These are phyloP conservation scores for Pythium sukuiense DNA, from an alignment of 352 stramenopile species.

Conservation along the genomic window DNA sequence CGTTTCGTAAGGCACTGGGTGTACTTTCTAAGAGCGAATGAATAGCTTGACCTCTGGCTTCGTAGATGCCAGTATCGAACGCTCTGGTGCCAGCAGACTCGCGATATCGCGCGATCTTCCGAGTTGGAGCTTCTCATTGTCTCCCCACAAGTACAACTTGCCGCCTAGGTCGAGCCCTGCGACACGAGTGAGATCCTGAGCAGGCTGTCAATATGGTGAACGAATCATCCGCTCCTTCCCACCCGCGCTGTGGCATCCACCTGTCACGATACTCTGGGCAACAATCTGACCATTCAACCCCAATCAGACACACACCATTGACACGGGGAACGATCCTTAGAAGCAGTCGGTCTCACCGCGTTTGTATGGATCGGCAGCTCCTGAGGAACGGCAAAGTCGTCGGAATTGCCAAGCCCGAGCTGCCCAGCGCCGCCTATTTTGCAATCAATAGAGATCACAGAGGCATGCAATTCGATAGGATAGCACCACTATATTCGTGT, in stretches of 20 bases:
- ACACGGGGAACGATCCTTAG: too few relatives aligned
- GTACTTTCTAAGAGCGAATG: too few relatives aligned
- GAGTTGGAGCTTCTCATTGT: constrained; percentile 59
- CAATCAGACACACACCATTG: not conserved
- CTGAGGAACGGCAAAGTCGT: constrained; percentile 62
- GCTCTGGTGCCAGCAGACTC: constrained; percentile 3
- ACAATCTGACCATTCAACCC: constrained; percentile 14
- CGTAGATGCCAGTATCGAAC: not conserved
- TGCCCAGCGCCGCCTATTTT: constrained; percentile 58
- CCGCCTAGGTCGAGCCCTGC: constrained; percentile 21
- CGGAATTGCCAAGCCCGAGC: constrained; percentile 50
- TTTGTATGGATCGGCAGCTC: not conserved
- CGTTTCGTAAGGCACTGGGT: too few relatives aligned
- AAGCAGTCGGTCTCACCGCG: not conserved
- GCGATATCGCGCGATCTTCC: not conserved
- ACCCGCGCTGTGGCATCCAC: constrained; percentile 78
- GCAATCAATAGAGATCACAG: not conserved
- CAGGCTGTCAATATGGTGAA: too few relatives aligned
- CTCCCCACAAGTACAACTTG: constrained; percentile 68
- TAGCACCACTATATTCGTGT: not conserved
- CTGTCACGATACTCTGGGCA: constrained; percentile 43
- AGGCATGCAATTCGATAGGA: not conserved
- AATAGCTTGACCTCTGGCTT: not conserved
- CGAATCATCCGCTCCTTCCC: not conserved
- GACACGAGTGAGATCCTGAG: not conserved